A percentile compares a stretch with the other conserved stretches of the same genome.
phyloP scores from a whole-genome alignment of 768 basidiomycete genomes.

The Pisolithus sp. region DNA sequence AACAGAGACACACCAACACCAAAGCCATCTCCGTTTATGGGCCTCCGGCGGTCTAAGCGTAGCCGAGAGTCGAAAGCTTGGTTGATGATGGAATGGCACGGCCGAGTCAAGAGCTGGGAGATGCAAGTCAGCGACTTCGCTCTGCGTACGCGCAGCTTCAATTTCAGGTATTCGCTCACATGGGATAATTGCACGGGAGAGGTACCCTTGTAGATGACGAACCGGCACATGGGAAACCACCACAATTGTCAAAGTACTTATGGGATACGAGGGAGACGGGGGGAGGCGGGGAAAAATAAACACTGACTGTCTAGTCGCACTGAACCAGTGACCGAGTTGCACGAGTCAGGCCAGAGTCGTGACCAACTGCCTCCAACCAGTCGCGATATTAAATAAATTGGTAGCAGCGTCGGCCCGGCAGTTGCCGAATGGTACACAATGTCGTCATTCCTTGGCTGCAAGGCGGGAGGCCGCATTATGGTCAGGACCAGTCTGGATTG shows the following conservation, averaged over 20 bases:
- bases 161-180: slow-evolving; percentile 33
- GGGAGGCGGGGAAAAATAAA: neutral
- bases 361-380: too few relatives aligned
- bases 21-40: slow-evolving; percentile 96
- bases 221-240: slow-evolving; percentile 61
- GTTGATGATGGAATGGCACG: slow-evolving; percentile 94
- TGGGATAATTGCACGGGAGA: slow-evolving; percentile 89
- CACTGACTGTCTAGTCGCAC: neutral
- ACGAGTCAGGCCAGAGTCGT: too few relatives aligned
- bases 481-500: too few relatives aligned
- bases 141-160: neutral
- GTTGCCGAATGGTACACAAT: too few relatives aligned
- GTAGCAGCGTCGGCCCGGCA: too few relatives aligned
- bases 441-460: too few relatives aligned
- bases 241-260: too few relatives aligned
- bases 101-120: slow-evolving; percentile 77
- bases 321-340: too few relatives aligned
- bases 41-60: slow-evolving; percentile 70
- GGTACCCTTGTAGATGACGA: slow-evolving; percentile 93
- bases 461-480: too few relatives aligned
- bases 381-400: too few relatives aligned
- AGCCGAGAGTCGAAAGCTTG: slow-evolving; percentile 94
- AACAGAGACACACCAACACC: slow-evolving; percentile 66
- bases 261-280: neutral
- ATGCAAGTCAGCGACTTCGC: neutral